phyloP scores from a whole-genome alignment of 768 basidiomycete species.

The Udeniomyces megalosporus region DNA sequence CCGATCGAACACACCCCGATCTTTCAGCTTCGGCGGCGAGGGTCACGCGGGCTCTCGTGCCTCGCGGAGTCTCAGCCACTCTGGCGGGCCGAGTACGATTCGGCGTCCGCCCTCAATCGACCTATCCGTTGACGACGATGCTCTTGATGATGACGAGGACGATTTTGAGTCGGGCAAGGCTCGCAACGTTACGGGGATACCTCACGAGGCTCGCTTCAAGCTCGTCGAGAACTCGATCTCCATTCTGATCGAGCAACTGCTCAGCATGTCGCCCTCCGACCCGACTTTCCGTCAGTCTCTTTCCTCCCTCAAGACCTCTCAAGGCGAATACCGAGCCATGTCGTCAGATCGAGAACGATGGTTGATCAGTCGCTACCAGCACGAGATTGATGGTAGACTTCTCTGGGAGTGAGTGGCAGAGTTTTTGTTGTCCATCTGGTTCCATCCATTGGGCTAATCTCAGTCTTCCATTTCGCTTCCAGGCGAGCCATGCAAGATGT shows the following conservation, averaged over 20 bases:
- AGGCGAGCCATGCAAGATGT: constrained; percentile 54
- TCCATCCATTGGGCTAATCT: too few relatives aligned
- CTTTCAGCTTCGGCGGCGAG: neutral
- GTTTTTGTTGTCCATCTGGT: too few relatives aligned
- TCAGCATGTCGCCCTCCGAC: constrained; percentile 35
- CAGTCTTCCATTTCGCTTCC: too few relatives aligned
- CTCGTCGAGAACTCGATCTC: constrained; percentile 34
- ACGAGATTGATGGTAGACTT: constrained; percentile 46
- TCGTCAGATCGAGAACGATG: constrained; percentile 59
- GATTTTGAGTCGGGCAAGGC: neutral
- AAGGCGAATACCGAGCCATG: constrained; percentile 56
- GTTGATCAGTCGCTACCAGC: constrained; percentile 39
- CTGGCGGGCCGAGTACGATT: constrained; percentile 45
- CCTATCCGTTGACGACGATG: constrained; percentile 2
- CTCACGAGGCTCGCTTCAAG: constrained; percentile 45
- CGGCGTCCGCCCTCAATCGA: neutral
- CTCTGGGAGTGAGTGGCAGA: constrained; percentile 70
- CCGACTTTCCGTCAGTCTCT: constrained; percentile 33
- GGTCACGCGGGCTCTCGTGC: constrained; percentile 31
- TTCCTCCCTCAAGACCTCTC: constrained; percentile 39
- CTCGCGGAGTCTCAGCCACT: constrained; percentile 25
- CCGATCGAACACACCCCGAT: neutral
- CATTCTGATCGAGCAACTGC: constrained; percentile 53
- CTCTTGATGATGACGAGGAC: constrained; percentile 10
- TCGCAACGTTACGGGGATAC: constrained; percentile 31